phyloP scores from a whole-genome alignment of 495 filamentous ascomycete species.

The Hyaloscypha finlandica region DNA sequence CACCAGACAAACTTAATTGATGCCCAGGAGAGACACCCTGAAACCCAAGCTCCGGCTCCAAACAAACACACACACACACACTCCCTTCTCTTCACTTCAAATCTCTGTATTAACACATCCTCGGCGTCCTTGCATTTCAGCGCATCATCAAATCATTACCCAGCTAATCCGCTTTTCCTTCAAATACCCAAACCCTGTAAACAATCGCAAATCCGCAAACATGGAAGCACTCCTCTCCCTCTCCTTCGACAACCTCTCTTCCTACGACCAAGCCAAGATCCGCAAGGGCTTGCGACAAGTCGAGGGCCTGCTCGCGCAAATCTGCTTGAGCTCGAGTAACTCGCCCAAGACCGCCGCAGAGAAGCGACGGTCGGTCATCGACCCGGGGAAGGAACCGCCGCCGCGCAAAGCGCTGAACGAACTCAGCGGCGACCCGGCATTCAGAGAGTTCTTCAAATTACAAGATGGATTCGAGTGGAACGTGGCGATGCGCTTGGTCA shows the following conservation, averaged over 20 bases:
- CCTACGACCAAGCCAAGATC: slow-evolving; percentile 84
- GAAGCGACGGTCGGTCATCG: slow-evolving; percentile 37
- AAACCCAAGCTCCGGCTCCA: not conserved
- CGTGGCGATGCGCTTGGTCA: slow-evolving; percentile 82
- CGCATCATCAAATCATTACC: not conserved
- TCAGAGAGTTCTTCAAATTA: slow-evolving; percentile 92
- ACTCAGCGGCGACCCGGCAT: slow-evolving; percentile 82
- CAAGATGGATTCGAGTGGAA: slow-evolving; percentile 99
- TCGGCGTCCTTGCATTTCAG: slow-evolving; percentile 19
- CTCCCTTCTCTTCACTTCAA: slow-evolving; percentile 25
- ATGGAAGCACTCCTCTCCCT: slow-evolving; percentile 94
- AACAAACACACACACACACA: slow-evolving; percentile 5
- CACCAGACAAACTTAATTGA: not conserved
- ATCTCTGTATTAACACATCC: slow-evolving; percentile 33
- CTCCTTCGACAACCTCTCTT: slow-evolving; percentile 95
- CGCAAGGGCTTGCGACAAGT: slow-evolving; percentile 93
- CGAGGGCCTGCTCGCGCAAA: slow-evolving; percentile 92
- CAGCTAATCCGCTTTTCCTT: not conserved
- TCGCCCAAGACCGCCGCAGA: slow-evolving; percentile 32
- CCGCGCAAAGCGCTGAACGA: slow-evolving; percentile 62
- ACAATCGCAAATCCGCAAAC: slow-evolving; percentile 18
- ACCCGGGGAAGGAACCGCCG: slow-evolving; percentile 48
- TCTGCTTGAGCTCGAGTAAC: slow-evolving; percentile 72
- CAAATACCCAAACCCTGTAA: slow-evolving; percentile 1
- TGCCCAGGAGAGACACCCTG: not conserved